Evolutionary conservation across 1,139 yeast genomes (phyloP), one percentile per base, ranked within the genome.

Genomic region (Blastobotrys elegans): DNA sequence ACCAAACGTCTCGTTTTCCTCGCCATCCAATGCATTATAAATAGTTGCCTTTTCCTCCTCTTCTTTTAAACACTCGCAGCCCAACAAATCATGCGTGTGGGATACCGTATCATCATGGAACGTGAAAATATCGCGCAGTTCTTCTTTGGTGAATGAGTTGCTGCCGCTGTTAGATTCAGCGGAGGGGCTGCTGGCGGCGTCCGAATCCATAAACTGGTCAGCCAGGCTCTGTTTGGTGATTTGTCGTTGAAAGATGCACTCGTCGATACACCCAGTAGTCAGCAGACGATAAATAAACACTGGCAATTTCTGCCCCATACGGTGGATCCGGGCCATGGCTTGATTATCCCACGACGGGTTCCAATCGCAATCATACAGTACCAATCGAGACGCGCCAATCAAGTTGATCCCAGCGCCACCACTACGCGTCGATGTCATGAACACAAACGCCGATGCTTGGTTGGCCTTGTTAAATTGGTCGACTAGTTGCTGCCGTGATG

Each of bases 321-420:
- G 72, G 60, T 90, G 96, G 4, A 92, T 83, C 53, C 99, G 70
- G 0, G 97, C 96, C 95, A 92, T 88, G 0, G 97, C 96, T 64
- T 92, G 99, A 26, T 85, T 66, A 63, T 92, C 99, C 11, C 85
- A 76, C 0, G 97, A 80, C 0, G 98, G 98, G 56, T 94, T 92
- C 96, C 96, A 87, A 60, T 89, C 97, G 52, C 90, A 85, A 60
- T 89, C 97, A 59, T 85, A 85, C 21, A 92, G 67, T 2, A 92
- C 75, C 31, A 92, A 68, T 27, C 97, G 71, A 0, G 96, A 88
- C 0, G 96, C 98, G 1, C 98, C 98, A 27, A 87, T 76, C 33
- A 92, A 70, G 60, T 92, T 94, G 36, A 92, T 72, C 0, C 99
- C 99, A 53, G 85, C 82, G 0, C 99, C 99, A 1, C 99, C 99